Conservation (phyloP, 1,139 yeast genomes). For the Suhomyces bolitotheri region DNA sequence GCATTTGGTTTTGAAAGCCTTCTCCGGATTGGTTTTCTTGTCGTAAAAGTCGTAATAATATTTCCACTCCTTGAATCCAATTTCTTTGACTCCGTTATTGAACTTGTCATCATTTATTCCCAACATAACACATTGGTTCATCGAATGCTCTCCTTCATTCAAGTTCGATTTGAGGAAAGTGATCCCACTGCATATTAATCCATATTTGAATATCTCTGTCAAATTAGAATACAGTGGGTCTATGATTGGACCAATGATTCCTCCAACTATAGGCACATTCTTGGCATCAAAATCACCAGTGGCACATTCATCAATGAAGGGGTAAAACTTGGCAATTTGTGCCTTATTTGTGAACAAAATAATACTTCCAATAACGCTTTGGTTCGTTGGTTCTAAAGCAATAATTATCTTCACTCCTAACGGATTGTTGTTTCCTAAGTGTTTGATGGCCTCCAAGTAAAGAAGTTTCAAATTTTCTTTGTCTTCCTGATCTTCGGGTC, state of each 20-base stretch:
- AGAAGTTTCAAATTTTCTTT: slow-evolving; percentile 19
- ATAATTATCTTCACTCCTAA: slow-evolving; percentile 51
- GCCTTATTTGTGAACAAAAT: slow-evolving; percentile 54
- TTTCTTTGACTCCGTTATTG: slow-evolving; percentile 39
- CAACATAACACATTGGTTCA: slow-evolving; percentile 39
- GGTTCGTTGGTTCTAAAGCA: slow-evolving; percentile 57
- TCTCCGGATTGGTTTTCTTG: slow-evolving; percentile 16
- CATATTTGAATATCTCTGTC: slow-evolving; percentile 56
- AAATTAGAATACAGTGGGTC: slow-evolving; percentile 57
- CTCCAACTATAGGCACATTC: slow-evolving; percentile 40
- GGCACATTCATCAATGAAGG: slow-evolving; percentile 46
- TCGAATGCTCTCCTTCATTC: slow-evolving; percentile 26
- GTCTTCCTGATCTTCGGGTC: slow-evolving; percentile 13
- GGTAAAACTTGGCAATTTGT: slow-evolving; percentile 50
- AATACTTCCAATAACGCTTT: slow-evolving; percentile 55
- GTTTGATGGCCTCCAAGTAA: slow-evolving; percentile 24
- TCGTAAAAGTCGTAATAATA: slow-evolving; percentile 42
- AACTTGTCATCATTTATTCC: slow-evolving; percentile 43
- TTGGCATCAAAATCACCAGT: slow-evolving; percentile 9
- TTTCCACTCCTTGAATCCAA: slow-evolving; percentile 47
- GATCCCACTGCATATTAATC: slow-evolving; percentile 60
- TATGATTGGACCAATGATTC: slow-evolving; percentile 57
- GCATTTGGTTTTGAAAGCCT: slow-evolving; percentile 5
- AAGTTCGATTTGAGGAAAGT: slow-evolving; percentile 48
- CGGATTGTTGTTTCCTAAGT: slow-evolving; percentile 18